Conservation (phyloP, 441 rosid genomes). For the Viola pubescens region DNA sequence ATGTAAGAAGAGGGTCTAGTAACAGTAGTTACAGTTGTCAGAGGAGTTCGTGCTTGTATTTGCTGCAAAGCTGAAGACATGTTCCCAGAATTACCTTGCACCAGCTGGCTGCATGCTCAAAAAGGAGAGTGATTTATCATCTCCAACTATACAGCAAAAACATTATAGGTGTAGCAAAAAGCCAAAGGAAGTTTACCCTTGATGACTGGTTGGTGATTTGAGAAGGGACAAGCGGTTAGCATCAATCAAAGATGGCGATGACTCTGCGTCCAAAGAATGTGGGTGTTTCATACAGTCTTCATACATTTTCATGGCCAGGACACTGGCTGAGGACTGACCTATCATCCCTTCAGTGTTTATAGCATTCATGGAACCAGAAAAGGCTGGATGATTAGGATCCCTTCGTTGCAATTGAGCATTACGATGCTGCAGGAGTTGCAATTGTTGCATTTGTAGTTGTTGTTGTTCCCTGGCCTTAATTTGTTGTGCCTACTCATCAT, state of each 20-base stretch:
- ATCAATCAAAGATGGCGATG: slow-evolving; percentile 44
- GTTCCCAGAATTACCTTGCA: slow-evolving; percentile 51
- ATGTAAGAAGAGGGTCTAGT: slow-evolving; percentile 3
- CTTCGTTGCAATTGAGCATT: slow-evolving; percentile 51
- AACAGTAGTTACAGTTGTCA: slow-evolving; percentile 31
- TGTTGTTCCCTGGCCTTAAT: slow-evolving; percentile 54
- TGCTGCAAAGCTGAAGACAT: slow-evolving; percentile 48
- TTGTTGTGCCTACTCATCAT: slow-evolving; percentile 41
- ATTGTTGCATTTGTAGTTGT: slow-evolving; percentile 55
- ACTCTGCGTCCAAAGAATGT: slow-evolving; percentile 42
- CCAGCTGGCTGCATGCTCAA: slow-evolving; percentile 41
- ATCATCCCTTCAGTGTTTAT: slow-evolving; percentile 49
- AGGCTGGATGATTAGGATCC: slow-evolving; percentile 45
- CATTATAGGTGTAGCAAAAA: slow-evolving; percentile 3
- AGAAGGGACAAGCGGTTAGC: slow-evolving; percentile 44
- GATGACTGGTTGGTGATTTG: slow-evolving; percentile 42
- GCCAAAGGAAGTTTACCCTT: slow-evolving; percentile 30
- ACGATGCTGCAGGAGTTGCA: slow-evolving; percentile 53
- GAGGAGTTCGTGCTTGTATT: slow-evolving; percentile 35
- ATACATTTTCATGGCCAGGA: slow-evolving; percentile 53
- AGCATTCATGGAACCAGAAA: slow-evolving; percentile 35
- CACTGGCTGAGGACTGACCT: slow-evolving; percentile 56
- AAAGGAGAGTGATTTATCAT: slow-evolving; percentile 11
- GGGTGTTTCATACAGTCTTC: slow-evolving; percentile 56
- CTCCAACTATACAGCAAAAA: slow-evolving; percentile 6